A percentile compares a stretch with the other conserved stretches of the same genome.
Evolutionary conservation across 2,329 filamentous ascomycete genomes (phyloP).

Genomic region (Neofusicoccum parvum): DNA sequence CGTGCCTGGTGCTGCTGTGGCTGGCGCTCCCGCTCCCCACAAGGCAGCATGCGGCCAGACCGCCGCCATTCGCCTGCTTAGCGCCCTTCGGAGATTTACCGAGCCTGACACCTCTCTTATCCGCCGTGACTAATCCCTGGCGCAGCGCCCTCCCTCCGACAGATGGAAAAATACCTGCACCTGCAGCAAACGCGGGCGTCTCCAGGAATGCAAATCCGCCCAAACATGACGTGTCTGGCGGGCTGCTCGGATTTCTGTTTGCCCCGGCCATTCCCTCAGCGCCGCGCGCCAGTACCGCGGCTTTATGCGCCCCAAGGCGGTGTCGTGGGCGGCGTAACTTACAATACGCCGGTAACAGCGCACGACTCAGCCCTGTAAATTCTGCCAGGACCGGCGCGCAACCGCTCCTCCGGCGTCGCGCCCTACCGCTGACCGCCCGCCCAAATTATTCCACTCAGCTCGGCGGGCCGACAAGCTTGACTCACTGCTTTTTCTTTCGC

Average conservation of each 20-base stretch:
- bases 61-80: background rate
- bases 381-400: background rate
- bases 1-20: background rate
- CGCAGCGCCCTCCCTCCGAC: too few species aligned
- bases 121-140: too few species aligned
- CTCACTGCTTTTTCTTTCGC: slow-evolving; percentile 13
- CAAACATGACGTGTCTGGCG: too few species aligned
- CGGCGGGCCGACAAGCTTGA: background rate
- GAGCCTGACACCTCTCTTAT: too few species aligned
- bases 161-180: too few species aligned
- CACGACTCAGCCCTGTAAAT: background rate
- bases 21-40: background rate
- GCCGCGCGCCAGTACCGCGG: too few species aligned
- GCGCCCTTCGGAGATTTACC: background rate
- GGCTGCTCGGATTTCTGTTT: too few species aligned
- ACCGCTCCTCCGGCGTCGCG: background rate
- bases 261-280: too few species aligned
- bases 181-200: too few species aligned
- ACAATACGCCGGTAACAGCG: background rate
- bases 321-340: background rate
- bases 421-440: background rate
- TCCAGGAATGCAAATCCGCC: too few species aligned
- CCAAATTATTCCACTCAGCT: slow-evolving; percentile 7
- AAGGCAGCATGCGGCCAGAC: background rate
- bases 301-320: too few species aligned